A percentile compares a stretch with the other conserved stretches of the same genome.
Evolutionary conservation across 441 rosid genomes (phyloP).

Genomic region (Arabidopsis hybrid): DNA sequence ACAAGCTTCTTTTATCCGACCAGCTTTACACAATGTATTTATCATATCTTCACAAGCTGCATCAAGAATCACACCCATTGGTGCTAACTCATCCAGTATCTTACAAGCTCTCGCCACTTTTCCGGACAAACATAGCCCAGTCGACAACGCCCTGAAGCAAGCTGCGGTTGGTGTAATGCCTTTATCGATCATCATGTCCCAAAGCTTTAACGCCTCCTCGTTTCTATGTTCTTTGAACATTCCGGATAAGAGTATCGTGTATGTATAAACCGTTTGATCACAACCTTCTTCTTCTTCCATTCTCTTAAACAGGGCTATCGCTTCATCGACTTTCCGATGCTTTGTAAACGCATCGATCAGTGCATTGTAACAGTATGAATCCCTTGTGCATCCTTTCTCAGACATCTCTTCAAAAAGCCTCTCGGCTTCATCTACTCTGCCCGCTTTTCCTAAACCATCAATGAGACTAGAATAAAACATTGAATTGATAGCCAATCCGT

Average conservation of each 20-base stretch:
- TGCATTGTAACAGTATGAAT: slow-evolving; percentile 86
- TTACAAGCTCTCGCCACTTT: slow-evolving; percentile 92
- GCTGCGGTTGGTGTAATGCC: slow-evolving; percentile 89
- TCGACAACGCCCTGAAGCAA: slow-evolving; percentile 74
- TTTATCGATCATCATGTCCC: slow-evolving; percentile 87
- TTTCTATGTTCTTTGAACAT: slow-evolving; percentile 72
- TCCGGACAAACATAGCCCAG: slow-evolving; percentile 85
- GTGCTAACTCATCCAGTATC: slow-evolving; percentile 89
- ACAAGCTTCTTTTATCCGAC: slow-evolving; percentile 85
- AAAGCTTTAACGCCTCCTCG: slow-evolving; percentile 80
- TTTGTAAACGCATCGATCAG: slow-evolving; percentile 77
- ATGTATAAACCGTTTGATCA: slow-evolving; percentile 80
- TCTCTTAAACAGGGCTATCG: slow-evolving; percentile 60
- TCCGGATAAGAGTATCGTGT: slow-evolving; percentile 71
- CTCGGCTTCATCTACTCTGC: slow-evolving; percentile 81
- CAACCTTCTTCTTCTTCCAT: slow-evolving; percentile 87
- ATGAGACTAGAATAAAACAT: slow-evolving; percentile 83
- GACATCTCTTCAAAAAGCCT: slow-evolving; percentile 79
- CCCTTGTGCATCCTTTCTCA: slow-evolving; percentile 64
- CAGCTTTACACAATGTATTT: slow-evolving; percentile 74
- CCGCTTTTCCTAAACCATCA: slow-evolving; percentile 90
- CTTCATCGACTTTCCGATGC: slow-evolving; percentile 68
- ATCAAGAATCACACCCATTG: slow-evolving; percentile 84
- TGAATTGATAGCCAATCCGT: slow-evolving; percentile 67
- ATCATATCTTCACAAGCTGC: slow-evolving; percentile 90